Base-by-base conservation (phyloP, 176 grass and related monocot genomes). In the Elymus sibiricus region DNA sequence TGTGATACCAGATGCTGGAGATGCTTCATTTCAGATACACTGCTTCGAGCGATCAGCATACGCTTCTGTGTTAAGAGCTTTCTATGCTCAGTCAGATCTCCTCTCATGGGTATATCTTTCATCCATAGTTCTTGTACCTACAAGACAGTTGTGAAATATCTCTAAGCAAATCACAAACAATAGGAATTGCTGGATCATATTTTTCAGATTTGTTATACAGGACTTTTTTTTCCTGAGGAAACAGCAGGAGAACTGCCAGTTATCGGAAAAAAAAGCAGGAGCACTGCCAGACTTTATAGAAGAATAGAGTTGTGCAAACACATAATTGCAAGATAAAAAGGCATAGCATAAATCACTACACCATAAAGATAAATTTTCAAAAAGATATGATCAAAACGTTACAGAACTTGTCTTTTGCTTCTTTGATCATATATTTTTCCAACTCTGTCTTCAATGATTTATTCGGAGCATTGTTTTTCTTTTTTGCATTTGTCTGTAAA, bases 41-140 rank as follows among this genome's bases (percentile, higher is more conserved):
- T 80, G 83, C 86, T 90, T 91, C 74, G 88, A 91, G 85, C 70
- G 77, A 56, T 82, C 82, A 84, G 95, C 92, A 38, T 97, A 94
- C 86, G 39, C 68, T 70, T 70, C 55, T 78, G 92, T 94, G 68
- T 91, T 97, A 78, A 92, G 90, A 91, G 86, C 84, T 44, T 97
- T 91, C 67, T 84, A 29, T 91, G 90, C 86, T 72, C 74, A 89
- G 88, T 89, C 86, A 74, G 56, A 87, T 63, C 86, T 64, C 34
- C 88, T 92, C 86, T 92, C 88, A 87, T 84, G 63, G 92, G 92
- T 94, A 94, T 26, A 35, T 87, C n/a, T 77, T 15, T 43, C 7
- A 60, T 6, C 38, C 40, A 37, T 76, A 70, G n/a, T 19, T 79
- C n/a, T 37, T 77, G 56, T 59, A 43, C 17, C 7, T 88, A 14